Evolutionary conservation across 2,329 filamentous ascomycete genomes (phyloP).

Genomic region (Dichotomopilus funicola): DNA sequence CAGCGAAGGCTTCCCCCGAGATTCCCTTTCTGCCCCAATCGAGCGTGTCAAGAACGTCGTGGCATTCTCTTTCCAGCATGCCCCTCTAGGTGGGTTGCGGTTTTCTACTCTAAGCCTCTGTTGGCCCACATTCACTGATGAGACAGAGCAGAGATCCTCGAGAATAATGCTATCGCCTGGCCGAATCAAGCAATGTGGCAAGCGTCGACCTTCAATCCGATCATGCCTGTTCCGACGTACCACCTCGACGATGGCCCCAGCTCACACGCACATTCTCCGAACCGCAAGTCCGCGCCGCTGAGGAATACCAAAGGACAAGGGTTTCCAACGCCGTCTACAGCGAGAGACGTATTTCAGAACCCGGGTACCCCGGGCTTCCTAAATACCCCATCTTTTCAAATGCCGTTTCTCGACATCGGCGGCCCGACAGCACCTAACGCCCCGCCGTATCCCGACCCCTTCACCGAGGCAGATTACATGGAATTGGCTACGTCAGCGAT

Average conservation of each 20-base stretch:
- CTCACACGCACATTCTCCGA: constrained; percentile 59
- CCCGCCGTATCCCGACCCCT: constrained; percentile 24
- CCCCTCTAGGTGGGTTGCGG: constrained; percentile 56
- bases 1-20: constrained; percentile 62
- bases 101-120: background rate
- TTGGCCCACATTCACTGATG: constrained; percentile 15
- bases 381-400: constrained; percentile 12
- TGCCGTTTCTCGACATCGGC: constrained; percentile 16
- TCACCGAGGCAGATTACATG: constrained; percentile 22
- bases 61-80: constrained; percentile 79
- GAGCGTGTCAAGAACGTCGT: constrained; percentile 66
- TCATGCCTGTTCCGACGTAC: constrained; percentile 36
- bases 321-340: background rate
- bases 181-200: constrained; percentile 67
- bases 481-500: constrained; percentile 22
- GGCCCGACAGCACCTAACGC: constrained; percentile 15
- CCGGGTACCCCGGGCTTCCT: constrained; percentile 4
- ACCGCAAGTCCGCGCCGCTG: constrained; percentile 25
- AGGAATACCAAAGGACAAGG: constrained; percentile 14
- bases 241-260: constrained; percentile 42
- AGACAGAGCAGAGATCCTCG: constrained; percentile 55
- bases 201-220: constrained; percentile 37
- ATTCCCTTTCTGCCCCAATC: constrained; percentile 46
- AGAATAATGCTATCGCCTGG: constrained; percentile 70
- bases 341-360: constrained; percentile 1